Evolutionary conservation across 345 rosid species (phyloP), one percentile per base, ranked within the genome.

Genomic region (Linum tenue): DNA sequence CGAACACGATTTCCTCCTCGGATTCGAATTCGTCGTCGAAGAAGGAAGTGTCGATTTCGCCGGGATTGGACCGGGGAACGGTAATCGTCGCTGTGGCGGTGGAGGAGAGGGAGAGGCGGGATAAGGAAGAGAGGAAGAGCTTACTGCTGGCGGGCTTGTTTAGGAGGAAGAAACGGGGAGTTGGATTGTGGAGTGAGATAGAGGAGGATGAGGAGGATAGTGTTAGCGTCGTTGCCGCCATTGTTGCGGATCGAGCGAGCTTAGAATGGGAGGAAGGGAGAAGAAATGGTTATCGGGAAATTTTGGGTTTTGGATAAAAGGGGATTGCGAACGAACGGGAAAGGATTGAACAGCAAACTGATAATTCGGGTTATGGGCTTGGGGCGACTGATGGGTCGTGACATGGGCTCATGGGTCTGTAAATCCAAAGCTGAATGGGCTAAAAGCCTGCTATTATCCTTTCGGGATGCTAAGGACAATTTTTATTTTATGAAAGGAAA

Each of bases 1-100:
- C 91, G 76, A 78, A 87, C 3, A 76, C 73, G 69, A 69, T 40
- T 37, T 87, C 83, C 3, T 76, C 79, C 2, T 76, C 31, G 31
- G 31, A 22, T 22, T 22, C 31, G 31, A 22, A 22, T 22, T 22
- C 81, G 9, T 80, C 76, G 57, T 76, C 71, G 60, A 64, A 48
- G 9, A 9, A 3, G 37, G 70, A 57, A 0, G 86, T 80, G 38
- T 85, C 84, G 62, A 67, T 62, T 70, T 83, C 76, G 62, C 66
- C 64, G 31, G 83, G 67, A 37, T 73, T 58, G 80, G 77, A 75
- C 58, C 69, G 70, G 68, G 64, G 36, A 35, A 59, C 71, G 43
- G 57, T 42, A 39, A 53, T n/a, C 6, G 39, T 55, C 11, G 60
- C 36, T 37, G 71, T n/a, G 38, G 68, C 31, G 72, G 69, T 3